phyloP scores from a whole-genome alignment of 768 basidiomycete species.

The Tylopilus sp. region DNA sequence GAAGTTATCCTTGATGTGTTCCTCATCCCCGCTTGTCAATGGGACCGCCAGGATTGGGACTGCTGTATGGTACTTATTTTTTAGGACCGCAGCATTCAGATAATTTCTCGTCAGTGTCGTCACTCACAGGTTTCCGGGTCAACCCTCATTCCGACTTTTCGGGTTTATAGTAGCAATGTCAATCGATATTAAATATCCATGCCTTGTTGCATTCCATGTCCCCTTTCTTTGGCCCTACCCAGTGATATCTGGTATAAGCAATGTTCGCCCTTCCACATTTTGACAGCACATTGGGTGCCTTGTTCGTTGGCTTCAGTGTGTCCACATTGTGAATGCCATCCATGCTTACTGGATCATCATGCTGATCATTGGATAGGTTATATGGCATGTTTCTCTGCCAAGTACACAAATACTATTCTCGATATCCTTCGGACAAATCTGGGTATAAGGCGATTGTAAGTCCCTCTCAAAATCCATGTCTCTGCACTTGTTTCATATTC shows the following conservation, averaged over 20 bases:
- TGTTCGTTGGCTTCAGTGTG: conserved; percentile 54
- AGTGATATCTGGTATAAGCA: background rate
- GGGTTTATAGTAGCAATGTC: conserved; percentile 10
- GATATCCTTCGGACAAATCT: conserved; percentile 51
- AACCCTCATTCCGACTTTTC: conserved; percentile 2
- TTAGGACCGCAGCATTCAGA: background rate
- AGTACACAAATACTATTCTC: conserved; percentile 50
- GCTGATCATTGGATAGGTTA: conserved; percentile 34
- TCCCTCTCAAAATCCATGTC: conserved; percentile 6
- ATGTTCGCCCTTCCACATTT: conserved; percentile 25
- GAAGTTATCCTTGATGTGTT: conserved; percentile 1
- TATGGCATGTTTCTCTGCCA: conserved; percentile 57
- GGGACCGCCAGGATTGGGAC: background rate
- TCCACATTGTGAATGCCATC: conserved; percentile 35
- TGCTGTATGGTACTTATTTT: background rate
- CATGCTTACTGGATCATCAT: background rate
- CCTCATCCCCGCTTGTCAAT: background rate
- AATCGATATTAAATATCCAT: background rate
- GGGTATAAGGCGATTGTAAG: conserved; percentile 52
- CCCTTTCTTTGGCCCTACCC: background rate
- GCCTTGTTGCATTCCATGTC: background rate
- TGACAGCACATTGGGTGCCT: conserved; percentile 56
- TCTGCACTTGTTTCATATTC: background rate
- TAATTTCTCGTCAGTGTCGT: background rate
- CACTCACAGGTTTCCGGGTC: conserved; percentile 7